Evolutionary conservation across 768 basidiomycete species (phyloP), one percentile per base, ranked within the genome.

Genomic region (Russula vinacea): DNA sequence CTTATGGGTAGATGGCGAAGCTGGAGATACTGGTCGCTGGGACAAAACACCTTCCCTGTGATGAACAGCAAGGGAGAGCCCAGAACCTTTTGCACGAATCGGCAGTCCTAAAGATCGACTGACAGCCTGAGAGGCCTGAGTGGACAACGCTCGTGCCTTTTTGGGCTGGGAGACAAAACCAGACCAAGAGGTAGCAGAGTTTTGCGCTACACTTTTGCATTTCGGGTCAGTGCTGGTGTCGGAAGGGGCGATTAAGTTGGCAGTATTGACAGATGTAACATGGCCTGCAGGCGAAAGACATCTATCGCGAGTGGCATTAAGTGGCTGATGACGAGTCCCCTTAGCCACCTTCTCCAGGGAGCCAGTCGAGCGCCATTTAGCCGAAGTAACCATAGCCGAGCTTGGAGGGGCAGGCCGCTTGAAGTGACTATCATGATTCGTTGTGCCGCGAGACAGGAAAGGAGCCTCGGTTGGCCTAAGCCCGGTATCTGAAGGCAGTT

Each of bases 381-480:
- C 8, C 2, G 10, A 29, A 16, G 19, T 14, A n/a, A 7, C 3
- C 22, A 32, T 19, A 33, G 24, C 37, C 55, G 47, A 50, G 26
- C 19, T 10, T 14, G 17, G 29, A 49, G 10, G 16, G 40, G 29
- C 22, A 7, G 37, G 32, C 37, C 9, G 11, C 19, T 35, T 64
- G n/a, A 22, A 19, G 37, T 7, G 17, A 40, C 5, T 2, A 47
- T 24, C 19, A 24, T 3, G 16, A 33, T 56, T 65, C 22, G 39
- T 57, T 51, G 55, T 5, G 19, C 26, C 22, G 0, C 32, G 26
- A 9, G 64, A 65, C 29, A 24, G 35, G 55, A 42, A 33, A 29
- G 47, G 10, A 54, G 17, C 35, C 14, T 56, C 40, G 37, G n/a
- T 33, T 10, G 67, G 67, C 47, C 50, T 58, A 42, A 68, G 49